Evolutionary conservation across 768 basidiomycete species (phyloP).

Genomic region (Lactarius trivialis): DNA sequence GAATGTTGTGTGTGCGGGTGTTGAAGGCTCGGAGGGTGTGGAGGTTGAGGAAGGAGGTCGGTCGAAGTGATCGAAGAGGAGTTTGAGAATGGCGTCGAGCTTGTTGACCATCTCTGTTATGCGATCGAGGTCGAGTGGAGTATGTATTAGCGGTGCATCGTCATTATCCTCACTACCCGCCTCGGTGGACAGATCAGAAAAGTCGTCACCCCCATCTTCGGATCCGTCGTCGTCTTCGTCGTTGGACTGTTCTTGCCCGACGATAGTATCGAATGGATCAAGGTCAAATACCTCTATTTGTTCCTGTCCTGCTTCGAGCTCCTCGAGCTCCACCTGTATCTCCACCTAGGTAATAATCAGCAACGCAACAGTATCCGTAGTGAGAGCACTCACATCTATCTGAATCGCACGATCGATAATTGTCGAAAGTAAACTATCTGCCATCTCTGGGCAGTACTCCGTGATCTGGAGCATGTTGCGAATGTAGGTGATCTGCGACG

Average conservation of each 20-base stretch:
- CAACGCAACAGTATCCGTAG: not conserved
- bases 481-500: slow-evolving; percentile 81
- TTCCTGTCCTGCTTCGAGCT: slow-evolving; percentile 64
- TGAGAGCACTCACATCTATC: slow-evolving; percentile 61
- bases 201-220: slow-evolving; percentile 36
- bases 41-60: slow-evolving; percentile 34
- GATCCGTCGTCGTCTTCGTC: slow-evolving; percentile 50
- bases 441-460: slow-evolving; percentile 82
- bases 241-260: slow-evolving; percentile 69
- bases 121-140: slow-evolving; percentile 55
- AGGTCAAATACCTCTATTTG: slow-evolving; percentile 60
- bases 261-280: slow-evolving; percentile 79
- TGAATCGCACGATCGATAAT: slow-evolving; percentile 93
- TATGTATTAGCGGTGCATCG: slow-evolving; percentile 31
- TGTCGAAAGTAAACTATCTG: slow-evolving; percentile 75
- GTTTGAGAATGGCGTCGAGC: slow-evolving; percentile 78
- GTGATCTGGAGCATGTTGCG: slow-evolving; percentile 80
- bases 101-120: slow-evolving; percentile 88
- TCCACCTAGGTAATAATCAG: slow-evolving; percentile 56
- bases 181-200: slow-evolving; percentile 76
- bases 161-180: slow-evolving; percentile 47
- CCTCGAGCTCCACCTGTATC: slow-evolving; percentile 93
- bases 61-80: slow-evolving; percentile 83
- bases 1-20: slow-evolving; percentile 30
- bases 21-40: slow-evolving; percentile 25